Conservation (phyloP, 257 asterid genomes). For the Buddleja alternifolia region DNA sequence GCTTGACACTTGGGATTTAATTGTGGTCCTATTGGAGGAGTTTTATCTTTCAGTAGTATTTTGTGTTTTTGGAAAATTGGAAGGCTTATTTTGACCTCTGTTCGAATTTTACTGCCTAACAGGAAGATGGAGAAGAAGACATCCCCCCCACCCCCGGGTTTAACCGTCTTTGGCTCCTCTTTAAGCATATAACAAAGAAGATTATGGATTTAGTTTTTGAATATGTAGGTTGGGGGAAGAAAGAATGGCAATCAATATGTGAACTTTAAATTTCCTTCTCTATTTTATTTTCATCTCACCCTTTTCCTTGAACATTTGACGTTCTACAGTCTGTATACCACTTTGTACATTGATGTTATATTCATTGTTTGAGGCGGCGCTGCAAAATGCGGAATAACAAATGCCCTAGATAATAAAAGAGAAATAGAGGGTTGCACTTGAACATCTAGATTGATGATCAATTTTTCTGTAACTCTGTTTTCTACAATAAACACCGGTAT, state of each 20-base stretch:
- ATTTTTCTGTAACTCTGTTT: not conserved
- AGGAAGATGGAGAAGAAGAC: not conserved
- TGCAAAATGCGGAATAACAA: not conserved
- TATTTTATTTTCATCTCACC: not conserved
- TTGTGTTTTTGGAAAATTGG: not conserved
- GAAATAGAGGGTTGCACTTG: not conserved
- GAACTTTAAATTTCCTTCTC: not conserved
- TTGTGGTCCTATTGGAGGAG: not conserved
- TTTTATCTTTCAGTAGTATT: not conserved
- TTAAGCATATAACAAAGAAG: not conserved
- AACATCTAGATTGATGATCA: not conserved
- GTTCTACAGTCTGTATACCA: not conserved
- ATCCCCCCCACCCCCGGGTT: no score
- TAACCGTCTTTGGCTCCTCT: not conserved
- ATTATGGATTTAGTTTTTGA: not conserved
- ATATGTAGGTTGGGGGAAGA: not conserved
- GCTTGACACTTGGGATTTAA: not conserved
- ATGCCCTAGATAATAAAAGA: not conserved
- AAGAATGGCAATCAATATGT: not conserved
- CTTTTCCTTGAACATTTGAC: not conserved
- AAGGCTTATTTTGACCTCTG: constrained; percentile 3
- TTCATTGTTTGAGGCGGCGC: not conserved
- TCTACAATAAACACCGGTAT: not conserved
- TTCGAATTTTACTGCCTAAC: not conserved
- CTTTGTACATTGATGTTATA: not conserved